Percentiles rank a stretch among this genome's conserved stretches.
phyloP scores from a whole-genome alignment of 2,329 filamentous ascomycete species.

The Raffaelea ambrosiae region DNA sequence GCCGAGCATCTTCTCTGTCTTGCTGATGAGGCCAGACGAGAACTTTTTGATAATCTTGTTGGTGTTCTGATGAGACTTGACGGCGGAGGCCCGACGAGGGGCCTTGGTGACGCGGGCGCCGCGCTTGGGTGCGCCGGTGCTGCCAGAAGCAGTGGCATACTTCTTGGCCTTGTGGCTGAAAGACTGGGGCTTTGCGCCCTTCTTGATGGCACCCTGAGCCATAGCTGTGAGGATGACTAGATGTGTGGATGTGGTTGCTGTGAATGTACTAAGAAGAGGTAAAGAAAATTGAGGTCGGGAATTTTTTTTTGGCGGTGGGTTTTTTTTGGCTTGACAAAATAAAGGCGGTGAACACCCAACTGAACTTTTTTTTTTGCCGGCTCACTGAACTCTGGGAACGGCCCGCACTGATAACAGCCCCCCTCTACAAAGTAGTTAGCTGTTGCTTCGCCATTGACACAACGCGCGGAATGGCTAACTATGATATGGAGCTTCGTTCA shows the following conservation, averaged over 20 bases:
- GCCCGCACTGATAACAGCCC: too few relatives aligned
- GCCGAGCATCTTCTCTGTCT: slow-evolving; percentile 50
- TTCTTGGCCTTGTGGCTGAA: slow-evolving; percentile 23
- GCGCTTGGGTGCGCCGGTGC: slow-evolving; percentile 20
- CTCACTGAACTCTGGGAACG: too few relatives aligned
- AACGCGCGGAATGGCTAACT: too few relatives aligned
- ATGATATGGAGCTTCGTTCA: too few relatives aligned
- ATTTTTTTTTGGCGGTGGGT: not conserved
- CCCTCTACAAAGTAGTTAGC: too few relatives aligned
- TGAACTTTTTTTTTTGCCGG: too few relatives aligned
- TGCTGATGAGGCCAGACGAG: slow-evolving; percentile 42
- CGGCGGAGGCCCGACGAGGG: slow-evolving; percentile 24
- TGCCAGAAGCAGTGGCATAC: slow-evolving; percentile 20
- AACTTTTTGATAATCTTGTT: slow-evolving; percentile 49
- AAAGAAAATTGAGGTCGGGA: not conserved
- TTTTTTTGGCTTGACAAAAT: too few relatives aligned
- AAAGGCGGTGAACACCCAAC: too few relatives aligned
- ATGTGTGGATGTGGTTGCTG: not conserved
- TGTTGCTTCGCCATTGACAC: too few relatives aligned
- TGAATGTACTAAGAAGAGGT: not conserved
- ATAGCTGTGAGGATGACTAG: too few relatives aligned
- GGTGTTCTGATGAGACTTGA: slow-evolving; percentile 28
- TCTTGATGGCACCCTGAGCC: slow-evolving; percentile 48
- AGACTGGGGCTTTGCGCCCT: slow-evolving; percentile 26
- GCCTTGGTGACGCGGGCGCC: slow-evolving; percentile 41